phyloP scores from a whole-genome alignment of 2,329 filamentous ascomycete genomes.

The Albifimbria verrucaria region DNA sequence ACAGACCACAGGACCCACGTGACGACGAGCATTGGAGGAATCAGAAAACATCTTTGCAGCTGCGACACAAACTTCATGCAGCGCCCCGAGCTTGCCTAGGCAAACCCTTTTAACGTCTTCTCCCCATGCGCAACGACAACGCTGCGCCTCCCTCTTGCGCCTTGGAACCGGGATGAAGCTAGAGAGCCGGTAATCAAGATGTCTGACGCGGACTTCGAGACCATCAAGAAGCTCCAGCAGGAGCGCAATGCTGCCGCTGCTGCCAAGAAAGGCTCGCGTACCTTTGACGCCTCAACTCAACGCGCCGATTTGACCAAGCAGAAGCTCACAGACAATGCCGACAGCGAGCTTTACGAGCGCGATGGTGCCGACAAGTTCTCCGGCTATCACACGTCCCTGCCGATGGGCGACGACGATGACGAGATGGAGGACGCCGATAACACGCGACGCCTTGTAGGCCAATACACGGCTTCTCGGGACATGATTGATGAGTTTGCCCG shows the following conservation, averaged over 20 bases:
- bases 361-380: slow-evolving; percentile 76
- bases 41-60: slow-evolving; percentile 32
- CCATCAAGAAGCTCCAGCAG: slow-evolving; percentile 82
- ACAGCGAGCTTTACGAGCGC: slow-evolving; percentile 82
- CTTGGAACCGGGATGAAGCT: slow-evolving; percentile 41
- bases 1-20: too few species aligned
- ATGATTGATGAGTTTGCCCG: slow-evolving; percentile 94
- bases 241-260: slow-evolving; percentile 83
- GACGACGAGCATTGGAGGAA: too few species aligned
- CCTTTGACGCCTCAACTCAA: slow-evolving; percentile 75
- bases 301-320: slow-evolving; percentile 87
- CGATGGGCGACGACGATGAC: slow-evolving; percentile 73
- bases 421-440: slow-evolving; percentile 72
- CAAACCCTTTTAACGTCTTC: slow-evolving; percentile 18
- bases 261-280: slow-evolving; percentile 76
- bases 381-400: slow-evolving; percentile 88
- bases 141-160: slow-evolving; percentile 29
- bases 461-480: slow-evolving; percentile 89
- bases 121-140: slow-evolving; percentile 35
- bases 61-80: slow-evolving; percentile 21
- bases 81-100: slow-evolving; percentile 22
- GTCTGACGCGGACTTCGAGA: slow-evolving; percentile 82
- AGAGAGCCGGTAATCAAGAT: slow-evolving; percentile 43
- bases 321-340: slow-evolving; percentile 85
- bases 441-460: slow-evolving; percentile 78